Percentiles rank a stretch among this genome's conserved stretches.
Conservation (phyloP, 2,329 filamentous ascomycete species). For the Ceratocystis cubensis region DNA sequence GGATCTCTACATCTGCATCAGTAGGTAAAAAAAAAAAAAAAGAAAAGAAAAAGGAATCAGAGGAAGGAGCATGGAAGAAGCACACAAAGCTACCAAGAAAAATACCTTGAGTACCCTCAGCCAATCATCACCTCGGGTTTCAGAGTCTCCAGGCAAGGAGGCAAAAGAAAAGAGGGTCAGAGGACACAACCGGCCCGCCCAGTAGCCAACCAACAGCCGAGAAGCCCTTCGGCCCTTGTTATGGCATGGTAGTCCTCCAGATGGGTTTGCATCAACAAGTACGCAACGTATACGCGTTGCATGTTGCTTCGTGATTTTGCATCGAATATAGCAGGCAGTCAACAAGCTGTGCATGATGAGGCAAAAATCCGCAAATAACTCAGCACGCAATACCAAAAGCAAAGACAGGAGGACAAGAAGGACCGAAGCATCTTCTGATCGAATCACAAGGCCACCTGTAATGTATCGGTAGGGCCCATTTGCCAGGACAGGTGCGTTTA, state of each 20-base stretch:
- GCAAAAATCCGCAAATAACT: not conserved
- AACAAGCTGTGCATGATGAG: conserved; percentile 1
- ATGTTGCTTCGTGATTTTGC: not conserved
- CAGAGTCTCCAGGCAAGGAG: not conserved
- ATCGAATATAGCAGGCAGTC: not conserved
- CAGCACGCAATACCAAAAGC: not conserved
- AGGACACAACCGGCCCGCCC: not conserved
- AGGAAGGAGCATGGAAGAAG: not conserved
- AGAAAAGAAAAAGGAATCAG: not conserved
- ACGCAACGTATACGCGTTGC: not conserved
- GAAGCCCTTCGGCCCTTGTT: not conserved
- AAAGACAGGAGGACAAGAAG: not conserved
- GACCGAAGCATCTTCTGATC: not conserved
- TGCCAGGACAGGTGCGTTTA: not conserved
- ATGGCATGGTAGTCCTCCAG: not conserved
- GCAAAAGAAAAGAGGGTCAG: not conserved
- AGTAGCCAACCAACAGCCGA: conserved; percentile 1
- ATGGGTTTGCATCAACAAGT: not conserved
- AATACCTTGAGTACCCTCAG: not conserved
- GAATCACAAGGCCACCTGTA: not conserved
- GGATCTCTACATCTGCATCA: not conserved
- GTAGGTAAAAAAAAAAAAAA: not conserved
- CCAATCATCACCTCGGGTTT: not conserved
- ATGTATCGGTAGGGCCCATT: not conserved
- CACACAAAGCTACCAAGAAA: not conserved